Evolutionary conservation across 805 yeast genomes (phyloP).

Genomic region (Saturnispora mendoncae): DNA sequence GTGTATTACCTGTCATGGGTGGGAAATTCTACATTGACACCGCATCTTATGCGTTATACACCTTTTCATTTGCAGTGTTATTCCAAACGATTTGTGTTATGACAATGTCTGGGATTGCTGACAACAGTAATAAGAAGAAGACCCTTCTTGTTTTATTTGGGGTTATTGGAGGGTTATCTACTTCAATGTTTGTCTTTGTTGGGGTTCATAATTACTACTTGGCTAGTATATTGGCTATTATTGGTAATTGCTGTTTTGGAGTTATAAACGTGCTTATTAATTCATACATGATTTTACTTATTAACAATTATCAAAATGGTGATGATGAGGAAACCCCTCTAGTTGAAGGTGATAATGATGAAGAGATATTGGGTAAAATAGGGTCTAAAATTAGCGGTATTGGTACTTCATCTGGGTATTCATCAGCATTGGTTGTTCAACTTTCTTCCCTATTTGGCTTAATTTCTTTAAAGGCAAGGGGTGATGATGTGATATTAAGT

Average conservation of each 20-base stretch:
- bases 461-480: conserved; percentile 10
- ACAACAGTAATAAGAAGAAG: conserved; percentile 55
- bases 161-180: conserved; percentile 45
- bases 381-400: conserved; percentile 52
- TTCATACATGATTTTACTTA: conserved; percentile 58
- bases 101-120: conserved; percentile 64
- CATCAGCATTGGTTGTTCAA: conserved; percentile 62
- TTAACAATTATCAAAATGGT: conserved; percentile 29
- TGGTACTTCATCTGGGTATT: conserved; percentile 66
- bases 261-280: conserved; percentile 76
- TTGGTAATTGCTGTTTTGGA: conserved; percentile 65
- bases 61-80: conserved; percentile 62
- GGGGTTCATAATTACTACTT: conserved; percentile 36
- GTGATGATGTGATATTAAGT: conserved; percentile 28
- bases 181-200: conserved; percentile 37
- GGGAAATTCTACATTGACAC: conserved; percentile 48
- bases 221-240: conserved; percentile 45
- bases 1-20: conserved; percentile 29
- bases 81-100: conserved; percentile 65
- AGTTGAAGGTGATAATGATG: not conserved
- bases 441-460: conserved; percentile 43
- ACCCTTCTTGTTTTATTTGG: conserved; percentile 49
- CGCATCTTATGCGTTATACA: conserved; percentile 63
- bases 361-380: conserved; percentile 27
- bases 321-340: not conserved